Percentiles rank a stretch among this genome's conserved stretches.
These are phyloP conservation scores for Cladophialophora carrionii DNA, from an alignment of 2,329 filamentous ascomycete species.

Conservation along the genomic window DNA sequence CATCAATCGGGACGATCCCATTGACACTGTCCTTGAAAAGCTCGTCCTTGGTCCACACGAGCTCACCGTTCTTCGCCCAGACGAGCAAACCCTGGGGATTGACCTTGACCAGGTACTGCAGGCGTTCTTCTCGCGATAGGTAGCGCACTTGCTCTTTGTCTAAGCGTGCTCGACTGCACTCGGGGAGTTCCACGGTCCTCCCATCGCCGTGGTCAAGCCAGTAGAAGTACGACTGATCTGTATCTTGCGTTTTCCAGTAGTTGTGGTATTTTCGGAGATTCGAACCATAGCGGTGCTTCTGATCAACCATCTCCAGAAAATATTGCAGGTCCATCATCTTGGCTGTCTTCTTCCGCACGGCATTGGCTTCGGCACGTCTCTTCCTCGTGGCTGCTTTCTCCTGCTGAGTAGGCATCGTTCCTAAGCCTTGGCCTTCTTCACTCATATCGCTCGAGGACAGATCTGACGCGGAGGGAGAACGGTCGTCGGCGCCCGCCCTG, in stretches of 20 bases:
- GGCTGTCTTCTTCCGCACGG: constrained; percentile 65
- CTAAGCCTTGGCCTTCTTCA: constrained; percentile 45
- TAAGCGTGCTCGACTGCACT: constrained; percentile 72
- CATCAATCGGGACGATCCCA: constrained; percentile 68
- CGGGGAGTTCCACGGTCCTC: constrained; percentile 67
- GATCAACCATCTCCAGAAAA: constrained; percentile 82
- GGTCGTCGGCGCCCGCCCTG: constrained; percentile 71
- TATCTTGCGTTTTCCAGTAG: constrained; percentile 77
- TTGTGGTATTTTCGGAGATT: constrained; percentile 81
- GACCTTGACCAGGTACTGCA: constrained; percentile 77
- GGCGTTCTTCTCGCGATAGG: constrained; percentile 76
- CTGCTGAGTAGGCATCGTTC: constrained; percentile 30
- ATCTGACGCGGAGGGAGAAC: constrained; percentile 39
- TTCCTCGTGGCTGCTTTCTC: constrained; percentile 46
- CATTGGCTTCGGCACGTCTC: constrained; percentile 54
- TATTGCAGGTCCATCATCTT: constrained; percentile 85
- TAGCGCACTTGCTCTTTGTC: constrained; percentile 83
- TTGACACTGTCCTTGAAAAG: constrained; percentile 62
- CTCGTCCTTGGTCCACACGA: constrained; percentile 73
- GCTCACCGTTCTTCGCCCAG: constrained; percentile 80
- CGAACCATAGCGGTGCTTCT: constrained; percentile 84
- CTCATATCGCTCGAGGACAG: constrained; percentile 45
- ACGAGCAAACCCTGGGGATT: constrained; percentile 75
- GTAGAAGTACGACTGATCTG: constrained; percentile 88
- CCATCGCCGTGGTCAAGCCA: constrained; percentile 87